Evolutionary conservation across 257 asterid species (phyloP), one percentile per base, ranked within the genome.

Genomic region (Solanum commersonii): DNA sequence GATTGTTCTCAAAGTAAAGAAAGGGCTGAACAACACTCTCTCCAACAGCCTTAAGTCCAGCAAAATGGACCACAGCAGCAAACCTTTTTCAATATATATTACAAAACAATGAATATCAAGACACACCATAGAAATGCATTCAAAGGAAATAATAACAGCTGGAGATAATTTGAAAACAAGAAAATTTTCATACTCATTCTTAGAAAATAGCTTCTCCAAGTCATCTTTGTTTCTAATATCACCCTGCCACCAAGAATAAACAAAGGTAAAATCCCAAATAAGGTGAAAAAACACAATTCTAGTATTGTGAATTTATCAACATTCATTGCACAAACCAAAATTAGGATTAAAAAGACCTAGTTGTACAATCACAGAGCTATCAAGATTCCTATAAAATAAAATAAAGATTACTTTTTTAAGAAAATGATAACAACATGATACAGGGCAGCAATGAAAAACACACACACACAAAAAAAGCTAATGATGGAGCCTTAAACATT

Each of bases 41-140:
- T 34, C 96, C 99, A 81, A 97, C 99, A 88, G 99, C 98, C 92
- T 97, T 97, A 73, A 93, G 98, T 87, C 98, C 98, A 71, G 99
- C 99, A 92, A 97, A 97, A 91, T 97, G 99, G 52, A 97, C 90
- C 71, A 97, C 99, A 84, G 98, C 99, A 88, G 90, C 95, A 93
- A 95, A 93, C 92, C 99, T 97, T 59, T 38, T 35, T 25, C 65
- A 42, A 29, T 12, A 67, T 82, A 33, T 70, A 86, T 49, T 33
- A 72, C 40, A 60, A 71, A 70, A 81, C 65, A 33, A n/a, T 68
- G 27, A 11, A 52, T 59, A 31, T 77, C 13, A 63, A 40, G 56
- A 86, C 68, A 60, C 84, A 68, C 83, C 18, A 33, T 15, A 27
- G 44, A 6, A 25, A 71, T 27, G 42, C 29, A 84, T 40, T 5